Evolutionary conservation across 208 protist genomes (phyloP).

Genomic region (Crithidia bombi): DNA sequence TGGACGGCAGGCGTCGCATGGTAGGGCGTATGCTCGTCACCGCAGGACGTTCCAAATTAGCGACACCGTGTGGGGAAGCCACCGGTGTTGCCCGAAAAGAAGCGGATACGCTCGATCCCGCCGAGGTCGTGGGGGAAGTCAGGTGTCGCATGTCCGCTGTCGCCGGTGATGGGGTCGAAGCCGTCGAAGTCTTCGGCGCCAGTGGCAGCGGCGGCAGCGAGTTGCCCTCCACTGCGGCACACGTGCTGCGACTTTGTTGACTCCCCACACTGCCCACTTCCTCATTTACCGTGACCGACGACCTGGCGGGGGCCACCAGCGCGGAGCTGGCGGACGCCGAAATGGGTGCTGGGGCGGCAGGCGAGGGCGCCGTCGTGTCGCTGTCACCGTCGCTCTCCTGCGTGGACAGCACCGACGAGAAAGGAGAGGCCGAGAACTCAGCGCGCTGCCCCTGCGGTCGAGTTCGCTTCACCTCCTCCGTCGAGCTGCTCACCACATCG

Average conservation of each 20-base stretch:
- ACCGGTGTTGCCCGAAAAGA: neutral
- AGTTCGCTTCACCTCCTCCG: slow-evolving; percentile 2
- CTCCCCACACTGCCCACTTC: neutral
- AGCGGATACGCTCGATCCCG: neutral
- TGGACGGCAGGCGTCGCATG: slow-evolving; percentile 6
- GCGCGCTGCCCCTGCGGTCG: neutral
- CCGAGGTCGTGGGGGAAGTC: neutral
- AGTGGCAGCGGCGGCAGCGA: neutral
- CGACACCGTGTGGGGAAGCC: neutral
- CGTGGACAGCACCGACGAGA: slow-evolving; percentile 14
- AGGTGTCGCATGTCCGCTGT: neutral
- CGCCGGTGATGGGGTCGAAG: neutral
- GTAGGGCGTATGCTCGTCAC: neutral
- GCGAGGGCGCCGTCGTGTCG: neutral
- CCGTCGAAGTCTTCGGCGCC: neutral
- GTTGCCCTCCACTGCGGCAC: neutral
- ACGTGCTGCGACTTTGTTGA: neutral
- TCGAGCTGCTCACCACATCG: neutral
- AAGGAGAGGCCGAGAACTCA: slow-evolving; percentile 10
- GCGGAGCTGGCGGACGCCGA: neutral
- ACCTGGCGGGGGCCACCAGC: neutral
- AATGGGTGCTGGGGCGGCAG: neutral
- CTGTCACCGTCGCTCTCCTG: slow-evolving; percentile 3
- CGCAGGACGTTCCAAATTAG: slow-evolving; percentile 8
- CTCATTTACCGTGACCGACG: neutral